Percentiles rank a stretch among this genome's conserved stretches.
phyloP scores from a whole-genome alignment of 495 filamentous ascomycete genomes.

The Aspergillus bridgeri region DNA sequence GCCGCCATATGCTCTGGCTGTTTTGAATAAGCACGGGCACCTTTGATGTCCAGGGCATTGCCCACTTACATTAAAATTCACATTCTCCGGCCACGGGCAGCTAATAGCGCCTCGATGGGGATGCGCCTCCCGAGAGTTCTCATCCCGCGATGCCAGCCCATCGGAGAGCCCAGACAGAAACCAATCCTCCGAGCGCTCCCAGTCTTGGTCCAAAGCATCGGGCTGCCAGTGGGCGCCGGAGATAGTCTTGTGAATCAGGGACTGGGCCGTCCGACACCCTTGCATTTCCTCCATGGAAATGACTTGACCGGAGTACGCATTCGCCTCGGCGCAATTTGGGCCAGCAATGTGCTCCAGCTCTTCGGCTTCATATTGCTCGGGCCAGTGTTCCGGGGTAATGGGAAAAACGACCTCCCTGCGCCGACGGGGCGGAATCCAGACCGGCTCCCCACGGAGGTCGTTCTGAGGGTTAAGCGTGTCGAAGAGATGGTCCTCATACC shows the following conservation, averaged over 20 bases:
- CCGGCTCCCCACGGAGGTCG: background rate
- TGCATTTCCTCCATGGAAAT: slow-evolving; percentile 28
- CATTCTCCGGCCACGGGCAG: slow-evolving; percentile 6
- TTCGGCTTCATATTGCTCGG: background rate
- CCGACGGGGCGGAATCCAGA: background rate
- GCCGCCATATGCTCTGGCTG: background rate
- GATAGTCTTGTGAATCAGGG: slow-evolving; percentile 19
- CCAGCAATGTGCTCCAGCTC: slow-evolving; percentile 19
- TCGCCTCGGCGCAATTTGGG: slow-evolving; percentile 8
- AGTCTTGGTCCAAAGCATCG: slow-evolving; percentile 19
- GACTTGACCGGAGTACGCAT: slow-evolving; percentile 18
- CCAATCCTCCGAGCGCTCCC: slow-evolving; percentile 21
- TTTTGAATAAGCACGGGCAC: background rate
- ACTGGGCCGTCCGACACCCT: slow-evolving; percentile 29
- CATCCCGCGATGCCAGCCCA: slow-evolving; percentile 21
- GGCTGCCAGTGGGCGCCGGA: slow-evolving; percentile 8
- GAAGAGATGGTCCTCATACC: slow-evolving; percentile 9
- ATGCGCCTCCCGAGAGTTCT: background rate
- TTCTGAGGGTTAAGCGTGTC: background rate
- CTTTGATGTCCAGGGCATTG: background rate
- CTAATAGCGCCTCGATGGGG: slow-evolving; percentile 16
- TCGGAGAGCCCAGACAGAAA: slow-evolving; percentile 29
- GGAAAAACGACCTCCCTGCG: background rate
- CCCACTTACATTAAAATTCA: slow-evolving; percentile 7
- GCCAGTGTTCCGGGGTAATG: background rate